Evolutionary conservation across 495 filamentous ascomycete genomes (phyloP), one percentile per base, ranked within the genome.

Genomic region (Penicillium simplicissimum): DNA sequence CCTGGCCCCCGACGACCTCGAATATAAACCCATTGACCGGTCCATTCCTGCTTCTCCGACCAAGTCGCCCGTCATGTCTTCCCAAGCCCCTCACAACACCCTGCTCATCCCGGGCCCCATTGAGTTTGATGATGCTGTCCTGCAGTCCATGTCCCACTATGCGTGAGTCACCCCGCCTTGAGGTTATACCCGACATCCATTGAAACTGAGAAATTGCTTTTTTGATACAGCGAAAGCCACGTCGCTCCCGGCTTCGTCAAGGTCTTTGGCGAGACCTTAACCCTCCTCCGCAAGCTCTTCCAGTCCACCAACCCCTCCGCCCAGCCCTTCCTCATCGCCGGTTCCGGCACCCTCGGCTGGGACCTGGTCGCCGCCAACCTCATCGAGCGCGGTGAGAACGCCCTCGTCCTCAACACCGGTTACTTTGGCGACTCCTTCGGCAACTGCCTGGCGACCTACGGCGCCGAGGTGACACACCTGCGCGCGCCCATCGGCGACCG

Each of bases 361-460:
- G 95, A 98, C 73, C 75, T 97, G 52, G 92, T 98, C 28, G 90
- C 93, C 21, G 87, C 93, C 59, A 98, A 97, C 79, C 76, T 98
- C 60, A 81, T 88, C 48, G 95, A 98, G 78, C 82, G 83, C 40
- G 92, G 89, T 57, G 95, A 98, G 73, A 86, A 97, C 49, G 95
- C 89, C 11, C 84, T 98, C 23, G 94, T 98, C 57, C 85, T 98
- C 15, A 90, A 96, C 75, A 93, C 91, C 42, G 95, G 95, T 57
- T 98, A 98, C 85, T 98, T 98, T 74, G 92, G 90, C 64, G 93
- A 98, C 74, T 93, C 90, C 34, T 97, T 98, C 71, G 90, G 90
- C 58, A 87, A 93, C 74, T 97, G 95, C 76, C 83, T 98, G 70
- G 81, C 87, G 64, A 90, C 91, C 19, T 98, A 98, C 74, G 93